Conservation (phyloP, 1,284 basidiomycete genomes). For the Cerrena zonata region DNA sequence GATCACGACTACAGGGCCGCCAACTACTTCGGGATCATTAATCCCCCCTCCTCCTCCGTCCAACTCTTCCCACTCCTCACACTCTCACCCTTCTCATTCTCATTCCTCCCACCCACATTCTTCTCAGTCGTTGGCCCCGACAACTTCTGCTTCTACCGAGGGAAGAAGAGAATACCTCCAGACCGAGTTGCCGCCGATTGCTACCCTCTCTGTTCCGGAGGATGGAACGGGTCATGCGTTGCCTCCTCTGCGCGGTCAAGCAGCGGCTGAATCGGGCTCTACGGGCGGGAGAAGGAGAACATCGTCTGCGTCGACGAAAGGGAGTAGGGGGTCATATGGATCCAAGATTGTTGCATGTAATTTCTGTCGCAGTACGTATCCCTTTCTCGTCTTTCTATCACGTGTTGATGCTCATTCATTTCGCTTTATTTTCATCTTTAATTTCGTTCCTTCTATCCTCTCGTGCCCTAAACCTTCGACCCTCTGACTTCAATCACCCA, state of each 20-base stretch:
- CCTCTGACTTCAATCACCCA: no score
- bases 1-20: constrained; percentile 17
- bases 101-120: no score
- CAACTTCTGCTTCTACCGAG: not conserved
- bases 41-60: no score
- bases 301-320: constrained; percentile 62
- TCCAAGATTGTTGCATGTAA: constrained; percentile 81
- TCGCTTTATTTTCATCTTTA: constrained; percentile 11
- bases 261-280: constrained; percentile 10
- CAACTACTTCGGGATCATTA: not conserved
- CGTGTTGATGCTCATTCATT: constrained; percentile 6
- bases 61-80: no score
- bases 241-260: constrained; percentile 13
- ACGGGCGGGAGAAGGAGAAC: constrained; percentile 51
- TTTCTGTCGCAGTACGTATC: constrained; percentile 66
- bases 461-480: not conserved
- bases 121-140: no score
- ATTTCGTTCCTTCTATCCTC: no score
- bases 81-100: no score
- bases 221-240: constrained; percentile 15
- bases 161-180: not conserved
- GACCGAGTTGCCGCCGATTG: constrained; percentile 60
- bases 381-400: constrained; percentile 8
- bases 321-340: constrained; percentile 54
- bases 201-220: constrained; percentile 46